These are phyloP conservation scores for Phytophthora niederhauseri DNA, from an alignment of 352 stramenopile species.

Conservation along the genomic window DNA sequence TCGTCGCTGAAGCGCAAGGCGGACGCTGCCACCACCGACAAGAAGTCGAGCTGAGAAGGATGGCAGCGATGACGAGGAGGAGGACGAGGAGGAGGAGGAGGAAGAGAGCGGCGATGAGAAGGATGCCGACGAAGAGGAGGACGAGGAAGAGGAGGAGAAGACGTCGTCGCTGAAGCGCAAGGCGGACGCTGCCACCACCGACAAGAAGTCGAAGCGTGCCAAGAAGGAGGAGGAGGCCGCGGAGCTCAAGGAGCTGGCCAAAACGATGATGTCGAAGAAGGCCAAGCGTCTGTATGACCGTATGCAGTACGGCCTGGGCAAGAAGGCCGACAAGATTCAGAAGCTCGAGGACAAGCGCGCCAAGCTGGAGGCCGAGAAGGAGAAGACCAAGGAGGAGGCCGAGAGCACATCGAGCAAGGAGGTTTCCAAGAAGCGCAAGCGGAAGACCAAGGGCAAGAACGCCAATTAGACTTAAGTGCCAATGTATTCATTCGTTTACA, in stretches of 20 bases:
- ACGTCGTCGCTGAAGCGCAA: slow-evolving; percentile 54
- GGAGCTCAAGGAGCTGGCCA: slow-evolving; percentile 87
- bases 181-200: slow-evolving; percentile 23
- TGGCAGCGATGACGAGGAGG: too few relatives aligned
- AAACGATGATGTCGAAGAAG: slow-evolving; percentile 95
- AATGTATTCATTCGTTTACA: slow-evolving; percentile 52
- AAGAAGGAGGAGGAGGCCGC: slow-evolving; percentile 82
- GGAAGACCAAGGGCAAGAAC: slow-evolving; percentile 41
- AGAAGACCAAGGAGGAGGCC: slow-evolving; percentile 36
- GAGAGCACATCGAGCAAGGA: slow-evolving; percentile 34
- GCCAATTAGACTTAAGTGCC: slow-evolving; percentile 41
- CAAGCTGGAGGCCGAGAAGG: slow-evolving; percentile 72
- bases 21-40: slow-evolving; percentile 29
- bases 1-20: slow-evolving; percentile 58
- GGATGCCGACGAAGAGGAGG: too few relatives aligned
- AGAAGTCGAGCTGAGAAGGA: too few relatives aligned
- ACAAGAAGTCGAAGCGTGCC: slow-evolving; percentile 78
- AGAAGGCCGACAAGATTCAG: slow-evolving; percentile 89
- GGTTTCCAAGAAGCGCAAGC: slow-evolving; percentile 46
- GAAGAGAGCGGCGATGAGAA: too few relatives aligned
- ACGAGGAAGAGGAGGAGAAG: too few relatives aligned
- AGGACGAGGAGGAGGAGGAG: too few relatives aligned
- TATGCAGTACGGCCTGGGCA: slow-evolving; percentile 92
- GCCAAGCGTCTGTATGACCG: slow-evolving; percentile 90
- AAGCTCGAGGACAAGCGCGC: slow-evolving; percentile 81